Evolutionary conservation across 371 early-diverging fungal genomes (phyloP).

Genomic region (Apophysomyces sp.): DNA sequence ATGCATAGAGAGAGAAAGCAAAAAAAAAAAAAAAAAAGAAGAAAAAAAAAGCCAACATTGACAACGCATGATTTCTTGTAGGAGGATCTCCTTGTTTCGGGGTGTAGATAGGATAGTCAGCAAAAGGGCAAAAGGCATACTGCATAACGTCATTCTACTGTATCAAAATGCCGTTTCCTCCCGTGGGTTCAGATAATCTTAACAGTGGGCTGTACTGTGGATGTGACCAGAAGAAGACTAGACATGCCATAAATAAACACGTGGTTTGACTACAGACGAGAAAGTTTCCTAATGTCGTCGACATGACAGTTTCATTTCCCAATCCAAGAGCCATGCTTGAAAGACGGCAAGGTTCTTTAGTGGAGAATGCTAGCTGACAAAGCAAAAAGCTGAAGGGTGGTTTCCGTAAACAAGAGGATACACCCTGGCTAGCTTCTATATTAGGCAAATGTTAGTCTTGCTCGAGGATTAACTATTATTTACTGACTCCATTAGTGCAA

Average conservation of each 20-base stretch:
- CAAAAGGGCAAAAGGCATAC: background rate
- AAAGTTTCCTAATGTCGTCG: too few species aligned
- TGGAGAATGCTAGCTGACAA: background rate
- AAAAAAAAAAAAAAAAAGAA: background rate
- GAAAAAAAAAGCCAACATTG: background rate
- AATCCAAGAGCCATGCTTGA: background rate
- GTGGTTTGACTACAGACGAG: too few species aligned
- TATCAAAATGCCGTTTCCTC: background rate
- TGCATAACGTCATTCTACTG: background rate
- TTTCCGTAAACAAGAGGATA: background rate
- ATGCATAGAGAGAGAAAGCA: too few species aligned
- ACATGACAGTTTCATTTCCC: background rate
- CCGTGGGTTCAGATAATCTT: too few species aligned
- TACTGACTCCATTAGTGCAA: background rate
- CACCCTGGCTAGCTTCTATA: slow-evolving; percentile 1
- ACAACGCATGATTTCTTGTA: background rate
- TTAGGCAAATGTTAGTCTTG: background rate
- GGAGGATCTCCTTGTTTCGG: background rate
- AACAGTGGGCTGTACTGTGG: too few species aligned
- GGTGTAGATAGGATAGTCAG: background rate
- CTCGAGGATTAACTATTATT: background rate
- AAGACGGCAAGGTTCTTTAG: background rate
- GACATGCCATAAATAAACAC: too few species aligned
- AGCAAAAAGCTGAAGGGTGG: background rate
- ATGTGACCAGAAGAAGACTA: too few species aligned